phyloP scores from a whole-genome alignment of 1,284 basidiomycete genomes.

The Blastosporella zonata region DNA sequence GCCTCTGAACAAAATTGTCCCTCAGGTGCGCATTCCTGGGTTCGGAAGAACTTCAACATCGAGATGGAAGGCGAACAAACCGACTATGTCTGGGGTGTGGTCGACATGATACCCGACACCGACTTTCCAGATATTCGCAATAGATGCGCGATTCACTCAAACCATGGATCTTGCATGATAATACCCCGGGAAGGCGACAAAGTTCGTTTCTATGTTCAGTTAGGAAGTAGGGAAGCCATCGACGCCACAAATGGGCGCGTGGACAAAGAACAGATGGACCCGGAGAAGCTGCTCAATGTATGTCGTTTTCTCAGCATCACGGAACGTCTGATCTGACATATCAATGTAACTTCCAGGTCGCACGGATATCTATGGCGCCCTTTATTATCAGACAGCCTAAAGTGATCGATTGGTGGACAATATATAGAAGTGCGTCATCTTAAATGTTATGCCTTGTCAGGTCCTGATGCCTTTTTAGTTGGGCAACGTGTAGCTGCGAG shows the following conservation, averaged over 20 bases:
- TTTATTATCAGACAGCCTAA: constrained; percentile 60
- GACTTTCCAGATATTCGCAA: constrained; percentile 84
- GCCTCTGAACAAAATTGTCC: neutral
- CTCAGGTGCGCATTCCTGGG: constrained; percentile 80
- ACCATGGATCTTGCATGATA: constrained; percentile 64
- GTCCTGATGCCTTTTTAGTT: constrained; percentile 30
- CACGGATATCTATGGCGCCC: constrained; percentile 64
- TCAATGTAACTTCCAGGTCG: constrained; percentile 37
- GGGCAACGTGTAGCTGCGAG: constrained; percentile 75
- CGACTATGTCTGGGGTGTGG: constrained; percentile 79
- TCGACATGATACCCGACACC: constrained; percentile 68
- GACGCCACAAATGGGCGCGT: constrained; percentile 52
- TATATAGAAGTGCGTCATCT: constrained; percentile 59
- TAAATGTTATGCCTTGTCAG: neutral
- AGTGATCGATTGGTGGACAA: constrained; percentile 76
- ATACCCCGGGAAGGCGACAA: constrained; percentile 75
- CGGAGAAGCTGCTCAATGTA: constrained; percentile 62
- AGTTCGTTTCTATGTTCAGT: constrained; percentile 75
- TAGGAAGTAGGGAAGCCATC: constrained; percentile 50
- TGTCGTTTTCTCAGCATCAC: constrained; percentile 10
- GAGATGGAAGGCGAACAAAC: constrained; percentile 78
- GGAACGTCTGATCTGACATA: neutral
- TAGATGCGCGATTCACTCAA: constrained; percentile 58
- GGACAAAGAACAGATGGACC: constrained; percentile 58
- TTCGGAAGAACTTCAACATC: constrained; percentile 65